A percentile compares a stretch with the other conserved stretches of the same genome.
Evolutionary conservation across 257 asterid species (phyloP).

Genomic region (Verbena officinalis): DNA sequence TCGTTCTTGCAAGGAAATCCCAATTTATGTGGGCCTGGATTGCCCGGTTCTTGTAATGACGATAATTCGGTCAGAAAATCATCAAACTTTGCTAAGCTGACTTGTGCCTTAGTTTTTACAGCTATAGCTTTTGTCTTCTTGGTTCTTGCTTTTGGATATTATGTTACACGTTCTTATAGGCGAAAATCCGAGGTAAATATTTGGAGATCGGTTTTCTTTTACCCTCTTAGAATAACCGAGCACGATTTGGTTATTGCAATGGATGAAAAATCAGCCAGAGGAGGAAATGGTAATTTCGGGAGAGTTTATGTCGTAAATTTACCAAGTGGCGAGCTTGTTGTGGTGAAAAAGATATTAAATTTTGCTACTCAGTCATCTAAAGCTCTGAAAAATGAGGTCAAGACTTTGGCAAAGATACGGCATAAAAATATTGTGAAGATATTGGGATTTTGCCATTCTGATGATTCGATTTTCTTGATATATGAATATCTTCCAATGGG

Average conservation of each 20-base stretch:
- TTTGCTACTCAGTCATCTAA: constrained; percentile 56
- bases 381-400: constrained; percentile 64
- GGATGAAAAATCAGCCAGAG: constrained; percentile 67
- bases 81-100: constrained; percentile 47
- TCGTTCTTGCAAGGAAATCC: constrained; percentile 83
- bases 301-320: constrained; percentile 62
- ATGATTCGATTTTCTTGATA: constrained; percentile 62
- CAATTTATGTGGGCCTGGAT: constrained; percentile 73
- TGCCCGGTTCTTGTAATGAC: constrained; percentile 52
- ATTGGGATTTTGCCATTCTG: constrained; percentile 73
- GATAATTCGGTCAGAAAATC: constrained; percentile 30
- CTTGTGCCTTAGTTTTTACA: constrained; percentile 47
- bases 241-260: constrained; percentile 62
- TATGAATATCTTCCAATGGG: constrained; percentile 74
- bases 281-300: constrained; percentile 62
- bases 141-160: constrained; percentile 51
- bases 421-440: constrained; percentile 74
- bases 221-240: constrained; percentile 80
- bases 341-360: constrained; percentile 60
- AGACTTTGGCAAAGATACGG: constrained; percentile 75
- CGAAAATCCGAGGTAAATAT: constrained; percentile 34
- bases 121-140: constrained; percentile 47
- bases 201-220: constrained; percentile 80
- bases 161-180: constrained; percentile 39
- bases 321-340: constrained; percentile 76